Evolutionary conservation across 345 rosid species (phyloP), one percentile per base, ranked within the genome.

Genomic region (Xanthoceras sorbifolium): DNA sequence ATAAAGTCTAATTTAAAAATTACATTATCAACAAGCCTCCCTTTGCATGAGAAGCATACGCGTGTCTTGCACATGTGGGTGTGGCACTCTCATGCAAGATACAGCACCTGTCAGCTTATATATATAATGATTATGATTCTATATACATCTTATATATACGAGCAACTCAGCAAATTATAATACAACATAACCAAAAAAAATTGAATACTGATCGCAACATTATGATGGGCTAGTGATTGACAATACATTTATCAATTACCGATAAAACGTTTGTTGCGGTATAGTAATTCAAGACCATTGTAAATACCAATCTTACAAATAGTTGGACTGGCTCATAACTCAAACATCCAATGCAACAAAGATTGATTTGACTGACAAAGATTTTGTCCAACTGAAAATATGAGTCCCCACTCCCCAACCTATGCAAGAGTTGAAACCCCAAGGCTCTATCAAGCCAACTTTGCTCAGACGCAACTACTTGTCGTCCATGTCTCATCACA

Each of bases 381-480:
- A 46, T 29, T 31, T 50, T n/a, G 29, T 54, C 62, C 61, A 20
- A 44, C 57, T 25, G 32, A 44, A 17, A 26, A 2, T 3, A 3
- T 1, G 9, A 44, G 57, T 29, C 42, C 36, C 60, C 20, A 44
- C 40, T 29, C 42, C 36, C 60, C 20, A 29, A 17, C 57, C 67
- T 18, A 73, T 36, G 54, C 67, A 72, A 36, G 55, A 59, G 23
- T 60, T n/a, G n/a, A 72, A 42, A 72, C 34, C 36, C 38, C 52
- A 23, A 6, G 20, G 17, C 66, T 23, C 28, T 12, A 28, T 44
- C 60, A 62, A 46, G 6, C 60, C 57, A 73, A 62, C 28, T 61
- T 10, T 11, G 55, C 55, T 55, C 61, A 23, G n/a, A 38, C 54
- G 23, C 46, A 38, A 12, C 14, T 26, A 36, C 18, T 70, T n/a